These are phyloP conservation scores for Leishmania gerbilli DNA, from an alignment of 208 protist genomes.

Conservation along the genomic window DNA sequence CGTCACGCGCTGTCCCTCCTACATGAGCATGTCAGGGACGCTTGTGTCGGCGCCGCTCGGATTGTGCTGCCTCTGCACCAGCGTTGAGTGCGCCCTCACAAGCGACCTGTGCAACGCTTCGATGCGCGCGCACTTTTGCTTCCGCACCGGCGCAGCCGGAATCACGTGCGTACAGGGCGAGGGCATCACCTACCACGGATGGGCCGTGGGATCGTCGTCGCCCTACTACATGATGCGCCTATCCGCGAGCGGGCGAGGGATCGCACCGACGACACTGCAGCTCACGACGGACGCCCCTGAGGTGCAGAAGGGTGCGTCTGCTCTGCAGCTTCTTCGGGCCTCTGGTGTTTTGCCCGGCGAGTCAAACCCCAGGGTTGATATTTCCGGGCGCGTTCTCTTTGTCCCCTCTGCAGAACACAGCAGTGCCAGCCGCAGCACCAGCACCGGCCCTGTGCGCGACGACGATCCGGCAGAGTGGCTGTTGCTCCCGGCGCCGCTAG, in stretches of 20 bases:
- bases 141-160: constrained; percentile 16
- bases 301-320: constrained; percentile 8
- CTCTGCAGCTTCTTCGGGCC: constrained; percentile 15
- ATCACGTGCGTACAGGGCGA: constrained; percentile 24
- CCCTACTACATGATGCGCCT: constrained; percentile 43
- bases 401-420: constrained; percentile 23
- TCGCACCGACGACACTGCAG: constrained; percentile 17
- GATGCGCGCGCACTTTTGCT: constrained; percentile 45
- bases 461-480: constrained; percentile 59
- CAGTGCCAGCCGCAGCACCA: no score
- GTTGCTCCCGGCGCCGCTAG: constrained; percentile 47
- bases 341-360: constrained; percentile 2
- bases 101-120: constrained; percentile 22
- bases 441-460: not conserved
- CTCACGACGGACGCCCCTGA: constrained; percentile 23
- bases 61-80: constrained; percentile 56
- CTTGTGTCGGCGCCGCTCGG: constrained; percentile 47
- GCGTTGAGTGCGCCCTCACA: constrained; percentile 27
- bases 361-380: constrained; percentile 4
- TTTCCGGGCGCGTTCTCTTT: constrained; percentile 51
- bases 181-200: constrained; percentile 44
- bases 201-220: constrained; percentile 20
- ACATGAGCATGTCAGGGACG: constrained; percentile 18
- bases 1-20: constrained; percentile 37
- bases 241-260: constrained; percentile 20